phyloP scores from a whole-genome alignment of 805 yeast species.

The Metschnikowia lachancei region DNA sequence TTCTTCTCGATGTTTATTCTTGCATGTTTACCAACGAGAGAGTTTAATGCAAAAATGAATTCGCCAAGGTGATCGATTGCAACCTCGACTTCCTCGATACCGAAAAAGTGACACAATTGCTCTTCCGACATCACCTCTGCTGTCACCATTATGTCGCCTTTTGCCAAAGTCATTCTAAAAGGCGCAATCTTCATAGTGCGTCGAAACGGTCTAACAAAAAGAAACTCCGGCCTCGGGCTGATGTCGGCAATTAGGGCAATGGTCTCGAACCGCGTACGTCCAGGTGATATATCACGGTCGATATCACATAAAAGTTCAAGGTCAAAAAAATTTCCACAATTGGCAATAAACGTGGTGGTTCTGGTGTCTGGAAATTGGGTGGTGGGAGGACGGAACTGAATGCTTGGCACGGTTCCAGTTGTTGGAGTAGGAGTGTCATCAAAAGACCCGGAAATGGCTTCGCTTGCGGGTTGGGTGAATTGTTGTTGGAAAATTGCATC shows the following conservation, averaged over 20 bases:
- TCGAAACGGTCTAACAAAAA: conserved; percentile 17
- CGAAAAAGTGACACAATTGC: conserved; percentile 17
- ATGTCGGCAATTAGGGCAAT: conserved; percentile 1
- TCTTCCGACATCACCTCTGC: conserved; percentile 12
- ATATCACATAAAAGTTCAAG: not conserved
- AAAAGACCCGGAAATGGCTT: not conserved
- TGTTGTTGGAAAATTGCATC: conserved; percentile 7
- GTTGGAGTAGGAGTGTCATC: not conserved
- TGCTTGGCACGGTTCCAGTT: too few relatives aligned
- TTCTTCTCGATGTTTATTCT: conserved; percentile 3
- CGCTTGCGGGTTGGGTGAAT: not conserved
- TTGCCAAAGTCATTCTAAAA: conserved; percentile 7
- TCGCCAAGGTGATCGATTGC: conserved; percentile 11
- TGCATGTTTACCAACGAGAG: conserved; percentile 1
- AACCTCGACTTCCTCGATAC: conserved; percentile 17
- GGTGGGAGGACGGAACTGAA: too few relatives aligned
- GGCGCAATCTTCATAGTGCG: conserved; percentile 18
- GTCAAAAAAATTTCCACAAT: not conserved
- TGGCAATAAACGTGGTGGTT: too few relatives aligned
- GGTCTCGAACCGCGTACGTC: conserved; percentile 7
- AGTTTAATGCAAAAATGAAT: not conserved
- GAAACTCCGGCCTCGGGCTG: conserved; percentile 9
- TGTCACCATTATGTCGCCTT: not conserved
- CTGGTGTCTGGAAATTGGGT: too few relatives aligned
- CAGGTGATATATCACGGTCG: not conserved